phyloP scores from a whole-genome alignment of 305 asterid species.

The Plantago coronopus region DNA sequence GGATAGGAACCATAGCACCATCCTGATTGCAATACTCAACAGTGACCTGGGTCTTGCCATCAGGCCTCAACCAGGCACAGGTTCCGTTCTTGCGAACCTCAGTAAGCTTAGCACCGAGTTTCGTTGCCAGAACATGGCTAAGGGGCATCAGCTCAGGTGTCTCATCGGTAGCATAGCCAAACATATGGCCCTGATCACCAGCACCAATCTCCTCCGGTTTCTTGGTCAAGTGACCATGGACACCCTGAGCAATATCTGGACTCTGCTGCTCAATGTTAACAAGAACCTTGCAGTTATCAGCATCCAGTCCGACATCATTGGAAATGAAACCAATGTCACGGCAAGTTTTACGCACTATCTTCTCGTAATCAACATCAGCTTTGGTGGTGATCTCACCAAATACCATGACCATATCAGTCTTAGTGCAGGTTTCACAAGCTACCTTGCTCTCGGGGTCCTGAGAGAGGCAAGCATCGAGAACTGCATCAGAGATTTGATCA shows the following conservation, averaged over 20 bases:
- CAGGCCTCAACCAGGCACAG: slow-evolving; percentile 58
- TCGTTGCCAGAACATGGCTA: slow-evolving; percentile 53
- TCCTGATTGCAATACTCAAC: slow-evolving; percentile 50
- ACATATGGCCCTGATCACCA: slow-evolving; percentile 59
- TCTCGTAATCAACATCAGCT: slow-evolving; percentile 50
- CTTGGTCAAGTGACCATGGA: slow-evolving; percentile 58
- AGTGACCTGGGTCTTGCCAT: slow-evolving; percentile 58
- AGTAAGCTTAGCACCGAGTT: slow-evolving; percentile 50
- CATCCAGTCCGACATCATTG: slow-evolving; percentile 54
- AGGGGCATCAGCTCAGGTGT: slow-evolving; percentile 58
- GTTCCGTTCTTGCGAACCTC: slow-evolving; percentile 50
- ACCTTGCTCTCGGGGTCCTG: slow-evolving; percentile 67
- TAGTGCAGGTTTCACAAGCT: slow-evolving; percentile 62
- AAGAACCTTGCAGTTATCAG: slow-evolving; percentile 52
- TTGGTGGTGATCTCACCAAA: slow-evolving; percentile 66
- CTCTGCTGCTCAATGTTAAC: slow-evolving; percentile 57
- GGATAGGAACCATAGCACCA: slow-evolving; percentile 54
- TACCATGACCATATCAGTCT: slow-evolving; percentile 60
- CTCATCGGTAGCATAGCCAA: slow-evolving; percentile 53
- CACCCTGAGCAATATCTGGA: too few relatives aligned
- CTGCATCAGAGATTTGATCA: slow-evolving; percentile 59
- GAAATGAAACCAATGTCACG: slow-evolving; percentile 47
- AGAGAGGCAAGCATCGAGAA: slow-evolving; percentile 61
- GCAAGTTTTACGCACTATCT: slow-evolving; percentile 59
- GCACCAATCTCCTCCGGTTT: slow-evolving; percentile 58